Evolutionary conservation across 2,329 filamentous ascomycete genomes (phyloP), one percentile per base, ranked within the genome.

Genomic region (Mycosphaerella sp.): DNA sequence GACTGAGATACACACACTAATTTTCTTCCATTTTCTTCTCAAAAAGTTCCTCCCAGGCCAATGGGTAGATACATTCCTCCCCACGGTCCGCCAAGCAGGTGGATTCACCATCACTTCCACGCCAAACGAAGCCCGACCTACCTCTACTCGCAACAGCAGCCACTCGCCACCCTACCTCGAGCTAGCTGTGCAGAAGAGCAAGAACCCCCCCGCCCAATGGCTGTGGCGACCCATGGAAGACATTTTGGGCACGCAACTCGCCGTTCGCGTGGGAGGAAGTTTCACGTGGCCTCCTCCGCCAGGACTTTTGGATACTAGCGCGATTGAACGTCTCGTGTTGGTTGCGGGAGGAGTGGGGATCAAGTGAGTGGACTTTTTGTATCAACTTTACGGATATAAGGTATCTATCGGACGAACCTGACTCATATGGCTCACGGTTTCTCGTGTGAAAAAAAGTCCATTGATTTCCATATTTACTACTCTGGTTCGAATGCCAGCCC

Each of bases 21-120:
- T 17, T 17, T 17, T 17, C 14, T 17, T 17, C 14, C 14, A 17
- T 17, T 17, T 17, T 17, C 14, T 17, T 17, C 14, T 17, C 14
- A 17, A 21, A 21, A 21, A 21, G 10, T 43, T 39, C 9, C 26
- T 2, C 1, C 32, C 17, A 3, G 21, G 41, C 29, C 40, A 45
- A 76, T 95, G 89, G 88, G 78, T 95, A 53, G 90, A 95, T 68
- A 84, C 89, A 6, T 85, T 86, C 68, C 80, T 89, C 50, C 89
- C 90, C 1, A 76, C 74, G 38, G 73, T 88, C 43, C 64, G 78
- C 42, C 83, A 85, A 67, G 84, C 88, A 3, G 90, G 90, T 34
- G 90, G 90, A 54, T 95, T 95, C 75, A 95, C 89, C 41, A 86
- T 95, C 59, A 92, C 89, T 6, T 93, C 87, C 1, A 74, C 85